Conservation (phyloP, 192 early-diverging fungal genomes). For the Backusella mclennaniae region DNA sequence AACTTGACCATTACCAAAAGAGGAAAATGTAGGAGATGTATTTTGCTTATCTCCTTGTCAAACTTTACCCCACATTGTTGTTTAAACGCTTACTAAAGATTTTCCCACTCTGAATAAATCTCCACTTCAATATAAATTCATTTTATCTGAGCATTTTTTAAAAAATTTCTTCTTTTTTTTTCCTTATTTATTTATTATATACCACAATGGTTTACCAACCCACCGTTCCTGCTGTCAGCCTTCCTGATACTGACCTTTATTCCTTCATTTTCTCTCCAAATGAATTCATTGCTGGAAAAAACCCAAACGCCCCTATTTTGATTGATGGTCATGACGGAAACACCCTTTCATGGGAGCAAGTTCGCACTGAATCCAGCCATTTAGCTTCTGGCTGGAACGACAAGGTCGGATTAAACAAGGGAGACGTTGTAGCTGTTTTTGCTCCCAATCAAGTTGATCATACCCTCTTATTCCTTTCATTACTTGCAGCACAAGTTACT, state of each 20-base stretch:
- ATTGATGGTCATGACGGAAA: slow-evolving; percentile 17
- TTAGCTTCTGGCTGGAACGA: slow-evolving; percentile 53
- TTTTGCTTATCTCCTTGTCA: background rate
- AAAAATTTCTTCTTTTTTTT: background rate
- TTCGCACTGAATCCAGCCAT: slow-evolving; percentile 10
- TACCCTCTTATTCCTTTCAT: slow-evolving; percentile 54
- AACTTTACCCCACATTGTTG: background rate
- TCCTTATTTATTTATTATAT: background rate
- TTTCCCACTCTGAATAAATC: slow-evolving; percentile 5
- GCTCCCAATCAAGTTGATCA: slow-evolving; percentile 70
- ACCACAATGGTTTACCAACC: slow-evolving; percentile 25
- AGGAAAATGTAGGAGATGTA: background rate
- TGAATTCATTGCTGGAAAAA: slow-evolving; percentile 14
- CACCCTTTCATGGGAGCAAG: slow-evolving; percentile 15
- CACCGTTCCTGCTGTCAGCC: slow-evolving; percentile 3
- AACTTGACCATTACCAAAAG: background rate
- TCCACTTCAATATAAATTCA: slow-evolving; percentile 9
- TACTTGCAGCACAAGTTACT: slow-evolving; percentile 64
- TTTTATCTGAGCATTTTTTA: background rate
- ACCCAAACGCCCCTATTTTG: slow-evolving; percentile 8
- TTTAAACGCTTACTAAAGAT: slow-evolving; percentile 4
- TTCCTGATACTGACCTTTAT: slow-evolving; percentile 27
- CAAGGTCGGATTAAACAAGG: slow-evolving; percentile 53
- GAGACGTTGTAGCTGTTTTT: slow-evolving; percentile 70
- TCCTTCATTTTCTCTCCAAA: slow-evolving; percentile 25